Evolutionary conservation across 2,329 filamentous ascomycete genomes (phyloP).

Genomic region (Knoxdaviesia proteae): DNA sequence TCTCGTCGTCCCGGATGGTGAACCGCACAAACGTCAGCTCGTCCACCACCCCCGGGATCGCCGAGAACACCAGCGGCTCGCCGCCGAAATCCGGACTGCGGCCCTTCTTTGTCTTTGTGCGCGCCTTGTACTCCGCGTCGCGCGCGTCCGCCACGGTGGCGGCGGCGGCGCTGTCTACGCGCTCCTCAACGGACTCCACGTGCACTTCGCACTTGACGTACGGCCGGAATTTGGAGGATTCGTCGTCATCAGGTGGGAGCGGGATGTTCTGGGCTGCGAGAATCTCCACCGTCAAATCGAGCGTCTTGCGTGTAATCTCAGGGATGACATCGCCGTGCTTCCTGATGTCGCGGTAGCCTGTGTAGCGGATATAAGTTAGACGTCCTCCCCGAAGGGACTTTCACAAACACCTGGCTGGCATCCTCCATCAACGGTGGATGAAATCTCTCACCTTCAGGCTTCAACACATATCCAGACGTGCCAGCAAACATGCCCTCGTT

Average conservation of each 20-base stretch:
- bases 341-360: slow-evolving; percentile 13
- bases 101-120: slow-evolving; percentile 36
- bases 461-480: slow-evolving; percentile 68
- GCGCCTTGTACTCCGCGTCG: slow-evolving; percentile 31
- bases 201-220: slow-evolving; percentile 76
- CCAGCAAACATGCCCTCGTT: slow-evolving; percentile 83
- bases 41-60: slow-evolving; percentile 36
- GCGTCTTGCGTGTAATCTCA: slow-evolving; percentile 26
- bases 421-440: no score
- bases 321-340: slow-evolving; percentile 3
- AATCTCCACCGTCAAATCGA: slow-evolving; percentile 53
- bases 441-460: slow-evolving; percentile 39
- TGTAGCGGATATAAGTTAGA: slow-evolving; percentile 1
- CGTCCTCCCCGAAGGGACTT: not conserved
- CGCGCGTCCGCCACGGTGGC: slow-evolving; percentile 16
- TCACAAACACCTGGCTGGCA: no score
- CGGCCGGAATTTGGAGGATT: slow-evolving; percentile 41
- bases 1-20: slow-evolving; percentile 73
- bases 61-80: slow-evolving; percentile 35
- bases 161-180: slow-evolving; percentile 14
- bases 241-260: slow-evolving; percentile 32
- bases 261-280: slow-evolving; percentile 60
- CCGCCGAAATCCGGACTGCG: slow-evolving; percentile 40
- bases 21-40: slow-evolving; percentile 59
- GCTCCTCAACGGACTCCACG: slow-evolving; percentile 42